These are phyloP conservation scores for Elsinoe ampelina DNA, from an alignment of 2,329 filamentous ascomycete species.

Conservation along the genomic window DNA sequence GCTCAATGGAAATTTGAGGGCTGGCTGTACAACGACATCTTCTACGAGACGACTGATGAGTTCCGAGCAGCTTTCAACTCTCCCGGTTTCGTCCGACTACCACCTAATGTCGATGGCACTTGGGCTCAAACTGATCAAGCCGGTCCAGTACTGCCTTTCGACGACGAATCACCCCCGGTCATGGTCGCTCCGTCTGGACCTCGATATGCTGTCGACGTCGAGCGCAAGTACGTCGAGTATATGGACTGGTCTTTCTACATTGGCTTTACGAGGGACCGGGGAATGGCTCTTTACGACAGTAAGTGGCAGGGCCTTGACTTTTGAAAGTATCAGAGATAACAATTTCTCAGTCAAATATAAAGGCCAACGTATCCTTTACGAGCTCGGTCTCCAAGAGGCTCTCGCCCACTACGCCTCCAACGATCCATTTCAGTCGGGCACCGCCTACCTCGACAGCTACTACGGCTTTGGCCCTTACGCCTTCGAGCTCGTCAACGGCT, in stretches of 20 bases:
- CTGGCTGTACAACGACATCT: slow-evolving; percentile 48
- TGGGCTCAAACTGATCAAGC: slow-evolving; percentile 38
- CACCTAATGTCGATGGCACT: slow-evolving; percentile 39
- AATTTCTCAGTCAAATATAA: slow-evolving; percentile 36
- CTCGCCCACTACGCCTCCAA: slow-evolving; percentile 42
- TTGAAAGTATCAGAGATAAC: background rate
- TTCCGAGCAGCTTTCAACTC: slow-evolving; percentile 38
- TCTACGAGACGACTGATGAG: slow-evolving; percentile 40
- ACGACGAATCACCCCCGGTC: slow-evolving; percentile 46
- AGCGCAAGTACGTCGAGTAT: slow-evolving; percentile 41
- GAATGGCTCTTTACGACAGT: slow-evolving; percentile 41
- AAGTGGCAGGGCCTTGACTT: background rate
- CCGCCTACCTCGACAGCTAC: slow-evolving; percentile 39
- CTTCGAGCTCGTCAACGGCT: slow-evolving; percentile 40
- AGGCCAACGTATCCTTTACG: slow-evolving; percentile 47
- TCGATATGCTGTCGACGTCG: slow-evolving; percentile 35
- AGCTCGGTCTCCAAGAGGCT: slow-evolving; percentile 48
- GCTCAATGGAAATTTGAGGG: slow-evolving; percentile 42
- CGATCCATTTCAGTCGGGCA: slow-evolving; percentile 40
- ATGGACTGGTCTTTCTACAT: slow-evolving; percentile 47
- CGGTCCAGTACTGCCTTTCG: slow-evolving; percentile 34
- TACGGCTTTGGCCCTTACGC: slow-evolving; percentile 42
- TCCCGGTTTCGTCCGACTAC: slow-evolving; percentile 39
- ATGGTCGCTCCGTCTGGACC: slow-evolving; percentile 36
- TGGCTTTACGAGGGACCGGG: slow-evolving; percentile 40